phyloP scores from a whole-genome alignment of 2,329 filamentous ascomycete genomes.

The Colletotrichum tropicale region DNA sequence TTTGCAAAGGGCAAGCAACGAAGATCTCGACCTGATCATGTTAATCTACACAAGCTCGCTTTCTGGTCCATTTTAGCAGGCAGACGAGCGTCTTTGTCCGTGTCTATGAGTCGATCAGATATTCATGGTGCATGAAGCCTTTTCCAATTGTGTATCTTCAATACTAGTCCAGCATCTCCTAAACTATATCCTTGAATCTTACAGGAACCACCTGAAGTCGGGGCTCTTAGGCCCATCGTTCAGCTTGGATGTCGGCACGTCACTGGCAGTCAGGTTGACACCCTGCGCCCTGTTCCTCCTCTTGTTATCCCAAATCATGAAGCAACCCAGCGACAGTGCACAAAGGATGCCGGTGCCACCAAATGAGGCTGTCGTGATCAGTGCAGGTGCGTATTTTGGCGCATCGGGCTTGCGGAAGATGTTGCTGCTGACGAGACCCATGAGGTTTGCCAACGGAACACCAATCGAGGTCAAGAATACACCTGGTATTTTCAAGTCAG shows the following conservation, averaged over 20 bases:
- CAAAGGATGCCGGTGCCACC: constrained; percentile 61
- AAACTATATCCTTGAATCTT: not conserved
- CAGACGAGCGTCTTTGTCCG: not conserved
- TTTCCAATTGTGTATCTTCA: not conserved
- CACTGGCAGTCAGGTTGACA: constrained; percentile 44
- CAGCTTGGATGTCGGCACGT: constrained; percentile 55
- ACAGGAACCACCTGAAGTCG: constrained; percentile 58
- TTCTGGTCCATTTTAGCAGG: no score
- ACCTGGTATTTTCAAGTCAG: not conserved
- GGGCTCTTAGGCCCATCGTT: constrained; percentile 50
- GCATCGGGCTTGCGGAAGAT: constrained; percentile 70
- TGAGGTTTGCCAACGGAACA: constrained; percentile 77
- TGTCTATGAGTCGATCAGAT: not conserved
- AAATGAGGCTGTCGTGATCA: constrained; percentile 69
- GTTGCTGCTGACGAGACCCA: constrained; percentile 74
- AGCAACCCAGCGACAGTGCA: not conserved
- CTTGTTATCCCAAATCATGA: constrained; percentile 61
- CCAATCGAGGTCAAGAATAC: constrained; percentile 55
- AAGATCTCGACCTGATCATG: no score
- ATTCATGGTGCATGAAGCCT: not conserved
- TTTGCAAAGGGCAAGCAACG: no score
- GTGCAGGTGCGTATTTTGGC: constrained; percentile 69
- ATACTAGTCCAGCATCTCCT: no score
- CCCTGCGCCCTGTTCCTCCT: constrained; percentile 60
- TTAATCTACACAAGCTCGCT: no score